Base-by-base conservation (phyloP, 2,329 filamentous ascomycete genomes). In the Apiospora phragmitis region DNA sequence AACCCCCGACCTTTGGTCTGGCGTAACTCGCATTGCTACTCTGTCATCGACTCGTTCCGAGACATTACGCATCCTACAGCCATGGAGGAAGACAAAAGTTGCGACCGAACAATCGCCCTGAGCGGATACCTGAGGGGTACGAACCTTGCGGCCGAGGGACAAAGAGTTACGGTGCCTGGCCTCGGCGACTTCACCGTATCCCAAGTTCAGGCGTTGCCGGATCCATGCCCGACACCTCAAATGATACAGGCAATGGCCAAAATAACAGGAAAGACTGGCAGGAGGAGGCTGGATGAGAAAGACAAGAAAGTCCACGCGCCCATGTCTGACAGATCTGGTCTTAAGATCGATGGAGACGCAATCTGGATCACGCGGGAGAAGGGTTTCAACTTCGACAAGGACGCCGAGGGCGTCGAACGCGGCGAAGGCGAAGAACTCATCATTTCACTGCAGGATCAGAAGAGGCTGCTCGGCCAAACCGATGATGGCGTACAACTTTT, bases 341-440 rank as follows among this genome's bases (percentile, higher is more conserved):
- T 99, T 16, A 91, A 98, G 79, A 95, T 99, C 68, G 96, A 99
- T 75, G 97, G 97, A 72, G 96, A 99, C 82, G 95, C 95, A 9
- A 95, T 99, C 47, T 99, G 97, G 84, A 98, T 92, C 72, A 91
- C 90, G 12, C 84, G 88, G 70, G 89, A 92, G 68, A 91, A 91
- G 75, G 90, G 90, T 0, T 92, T 92, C 76, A 97, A 89, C 4
- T 98, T 99, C 74, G 86, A 91, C 79, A 87, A 86, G 74, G 88
- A 90, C 41, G 87, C 82, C 2, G 90, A 93, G 14, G 88, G 90
- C 14, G 88, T 88, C 41, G 93, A 97, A 75, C 90, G 94, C 65
- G 96, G 96, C n/a, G 87, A 98, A 69, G 96, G 96, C 51, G 96
- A 99, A 80, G 94, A 98, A 81, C 90, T 99, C 81, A 96, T 99